Evolutionary conservation across 768 basidiomycete species (phyloP), one percentile per base, ranked within the genome.

Genomic region (Psilocybe subaeruginosa): DNA sequence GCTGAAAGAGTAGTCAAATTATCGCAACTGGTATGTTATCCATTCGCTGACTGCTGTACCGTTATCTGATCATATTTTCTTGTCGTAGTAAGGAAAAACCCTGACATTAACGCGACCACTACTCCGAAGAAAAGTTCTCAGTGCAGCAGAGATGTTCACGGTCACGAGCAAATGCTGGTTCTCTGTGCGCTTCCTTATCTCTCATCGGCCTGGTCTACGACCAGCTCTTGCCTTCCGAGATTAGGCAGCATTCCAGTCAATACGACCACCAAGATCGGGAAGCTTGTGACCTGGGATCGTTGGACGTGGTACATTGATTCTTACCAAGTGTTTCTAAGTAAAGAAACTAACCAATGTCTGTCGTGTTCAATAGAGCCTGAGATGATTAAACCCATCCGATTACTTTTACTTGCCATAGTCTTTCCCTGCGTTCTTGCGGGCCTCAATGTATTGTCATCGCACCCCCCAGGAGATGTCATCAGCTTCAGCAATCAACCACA

Each of bases 391-490:
- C 6, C 3, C 11, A 16, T n/a, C 41, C 41, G 11, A 43, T n/a
- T 8, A 4, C 41, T 43, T n/a, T 8, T 43, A 12, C 5, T 43
- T n/a, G 41, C 41, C 6, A 43, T 16, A 43, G 1, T 43, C 41
- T 16, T 61, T 33, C 41, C 48, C 35, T 58, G 11, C 35, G 58
- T 48, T 17, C 50, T 49, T 9, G 53, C 57, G 8, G 31, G 31
- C 9, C 51, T 64, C 43, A 56, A 60, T 48, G 33, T 68, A 3
- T 48, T 63, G 4, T 51, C 64, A 3, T 49, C 52, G 4, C 37
- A 59, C n/a, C 41, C 53, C 2, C 19, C 53, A 33, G 67, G 67
- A 27, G 45, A 60, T 8, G 16, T 66, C 16, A 63, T 68, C 60
- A 62, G 58, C 53, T 57, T 66, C 48, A 52, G 50, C 51, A n/a